Evolutionary conservation across 345 rosid species (phyloP).

Genomic region (Nephelium lappaceum): DNA sequence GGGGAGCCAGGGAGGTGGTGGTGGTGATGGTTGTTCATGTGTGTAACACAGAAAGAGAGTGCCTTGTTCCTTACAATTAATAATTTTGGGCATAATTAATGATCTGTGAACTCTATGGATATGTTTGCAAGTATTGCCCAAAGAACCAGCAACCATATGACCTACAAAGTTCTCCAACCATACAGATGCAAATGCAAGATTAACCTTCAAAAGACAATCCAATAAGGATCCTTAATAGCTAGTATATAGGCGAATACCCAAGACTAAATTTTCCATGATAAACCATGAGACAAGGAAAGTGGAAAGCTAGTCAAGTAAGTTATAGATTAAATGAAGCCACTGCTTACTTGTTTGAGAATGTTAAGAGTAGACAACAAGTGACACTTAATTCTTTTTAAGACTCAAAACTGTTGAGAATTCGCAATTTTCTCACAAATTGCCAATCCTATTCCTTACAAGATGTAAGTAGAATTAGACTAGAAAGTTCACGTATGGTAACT

Average conservation of each 20-base stretch:
- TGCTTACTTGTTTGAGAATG: not conserved
- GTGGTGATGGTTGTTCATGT: not conserved
- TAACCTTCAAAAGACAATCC: not conserved
- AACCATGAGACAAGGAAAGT: not conserved
- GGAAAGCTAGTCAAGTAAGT: not conserved
- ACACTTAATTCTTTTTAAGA: not conserved
- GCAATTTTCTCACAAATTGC: not conserved
- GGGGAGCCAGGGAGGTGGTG: not conserved
- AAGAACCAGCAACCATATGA: not conserved
- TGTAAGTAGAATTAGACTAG: not conserved
- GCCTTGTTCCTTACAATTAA: not conserved
- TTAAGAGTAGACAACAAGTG: not conserved
- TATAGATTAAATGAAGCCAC: not conserved
- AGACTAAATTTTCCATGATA: not conserved
- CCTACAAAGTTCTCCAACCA: not conserved
- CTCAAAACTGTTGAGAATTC: not conserved
- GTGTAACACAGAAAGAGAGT: not conserved
- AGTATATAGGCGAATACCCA: not conserved
- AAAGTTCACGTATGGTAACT: not conserved
- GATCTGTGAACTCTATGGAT: not conserved
- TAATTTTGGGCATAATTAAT: not conserved
- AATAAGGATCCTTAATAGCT: conserved; percentile 3
- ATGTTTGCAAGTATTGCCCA: not conserved
- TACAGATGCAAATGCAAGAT: not conserved
- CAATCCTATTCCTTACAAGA: not conserved